Base-by-base conservation (phyloP, 2,329 filamentous ascomycete genomes). In the Pseudogymnoascus sp. region DNA sequence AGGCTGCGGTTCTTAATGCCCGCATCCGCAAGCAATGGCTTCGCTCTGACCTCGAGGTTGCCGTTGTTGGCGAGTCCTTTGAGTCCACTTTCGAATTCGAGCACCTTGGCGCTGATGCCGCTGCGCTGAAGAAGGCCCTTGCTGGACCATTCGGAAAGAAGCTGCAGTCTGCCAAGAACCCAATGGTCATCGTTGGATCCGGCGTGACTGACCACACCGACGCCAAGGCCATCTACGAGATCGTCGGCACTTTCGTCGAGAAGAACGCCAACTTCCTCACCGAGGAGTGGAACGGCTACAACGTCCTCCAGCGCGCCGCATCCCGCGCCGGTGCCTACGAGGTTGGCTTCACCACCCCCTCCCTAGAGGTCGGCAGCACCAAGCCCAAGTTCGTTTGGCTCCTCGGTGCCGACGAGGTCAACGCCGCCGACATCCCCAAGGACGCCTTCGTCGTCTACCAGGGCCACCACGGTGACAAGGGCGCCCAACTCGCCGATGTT, bases 11-110 rank as follows among this genome's bases (percentile, higher is more conserved):
- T 55, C 82, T 99, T 45, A 99, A 99, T 71, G 92, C 92, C 65
- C 89, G 94, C 66, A 99, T 99, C 71, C 84, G 94, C 70, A 99
- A 99, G 80, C 92, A 96, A 74, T 99, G 92, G 89, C 80, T 99
- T 67, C 87, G 92, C 67, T 96, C 94, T 34, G 92, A 97, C 67
- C 84, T 99, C 21, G 88, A 97, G 73, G 84, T 99, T 68, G 94
- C 88, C 65, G 83, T 96, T 61, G 86, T 99, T 66, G 94, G 94
- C 65, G 89, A 96, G 77, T 77, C 85, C 37, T 99, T 92, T 74
- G 85, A 95, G 56, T 95, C 92, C 60, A 99, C 92, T 30, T 99
- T 97, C 70, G 92, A 96, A 68, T 95, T 92, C 70, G 86, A 95
- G 75, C 90, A 96, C 71, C 83, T 97, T 38, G 94, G 94, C 66